phyloP scores from a whole-genome alignment of 1,284 basidiomycete species.

The Neolentinus lepideus region DNA sequence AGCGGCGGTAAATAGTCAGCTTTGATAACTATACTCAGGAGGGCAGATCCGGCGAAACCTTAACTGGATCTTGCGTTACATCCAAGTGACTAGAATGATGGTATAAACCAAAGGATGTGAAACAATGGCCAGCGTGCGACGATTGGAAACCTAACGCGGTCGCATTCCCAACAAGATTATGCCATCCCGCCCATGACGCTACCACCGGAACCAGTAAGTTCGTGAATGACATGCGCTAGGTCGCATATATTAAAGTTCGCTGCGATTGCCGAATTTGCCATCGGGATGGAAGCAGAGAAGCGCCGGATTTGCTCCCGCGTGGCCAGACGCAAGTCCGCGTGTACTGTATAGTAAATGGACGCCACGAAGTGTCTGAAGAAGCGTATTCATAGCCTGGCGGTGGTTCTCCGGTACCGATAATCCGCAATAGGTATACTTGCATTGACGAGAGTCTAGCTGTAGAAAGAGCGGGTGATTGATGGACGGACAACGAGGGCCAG shows the following conservation, averaged over 20 bases:
- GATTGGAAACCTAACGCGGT: too few relatives aligned
- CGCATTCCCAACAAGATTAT: neutral
- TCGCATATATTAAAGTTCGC: too few relatives aligned
- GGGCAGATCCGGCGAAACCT: too few relatives aligned
- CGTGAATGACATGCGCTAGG: too few relatives aligned
- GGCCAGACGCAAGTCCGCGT: neutral
- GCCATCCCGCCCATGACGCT: neutral
- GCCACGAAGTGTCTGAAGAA: neutral
- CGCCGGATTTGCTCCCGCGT: neutral
- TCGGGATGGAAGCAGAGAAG: neutral
- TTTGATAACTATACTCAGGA: too few relatives aligned
- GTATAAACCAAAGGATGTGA: too few relatives aligned
- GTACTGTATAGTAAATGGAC: neutral
- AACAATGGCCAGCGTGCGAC: too few relatives aligned
- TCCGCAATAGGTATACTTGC: too few relatives aligned
- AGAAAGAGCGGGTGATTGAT: neutral
- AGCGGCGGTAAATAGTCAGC: too few relatives aligned
- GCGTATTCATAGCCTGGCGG: neutral
- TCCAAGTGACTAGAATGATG: too few relatives aligned
- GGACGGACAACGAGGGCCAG: too few relatives aligned
- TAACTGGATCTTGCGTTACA: too few relatives aligned
- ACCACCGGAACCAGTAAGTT: neutral
- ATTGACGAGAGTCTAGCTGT: neutral
- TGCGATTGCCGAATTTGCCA: neutral
- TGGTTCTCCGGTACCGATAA: neutral